A percentile compares a stretch with the other conserved stretches of the same genome.
phyloP scores from a whole-genome alignment of 2,329 filamentous ascomycete genomes.

The Neoarthrinium moseri region DNA sequence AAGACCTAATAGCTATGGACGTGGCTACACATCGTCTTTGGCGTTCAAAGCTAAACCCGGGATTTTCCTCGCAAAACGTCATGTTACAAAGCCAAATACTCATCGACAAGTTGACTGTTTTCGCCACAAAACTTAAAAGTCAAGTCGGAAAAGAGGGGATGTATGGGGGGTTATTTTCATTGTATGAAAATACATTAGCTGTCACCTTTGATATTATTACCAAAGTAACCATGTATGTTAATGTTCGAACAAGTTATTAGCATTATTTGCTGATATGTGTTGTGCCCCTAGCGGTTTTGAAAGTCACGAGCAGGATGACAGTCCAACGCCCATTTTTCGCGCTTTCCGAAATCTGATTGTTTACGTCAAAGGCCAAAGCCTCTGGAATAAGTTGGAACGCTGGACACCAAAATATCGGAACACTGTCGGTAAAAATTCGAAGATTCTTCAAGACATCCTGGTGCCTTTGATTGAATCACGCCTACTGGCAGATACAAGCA shows the following conservation, averaged over 20 bases:
- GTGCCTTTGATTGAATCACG: too few species aligned
- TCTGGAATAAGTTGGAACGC: constrained; percentile 9
- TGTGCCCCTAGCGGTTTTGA: not conserved
- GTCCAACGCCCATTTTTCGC: not conserved
- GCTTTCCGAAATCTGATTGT: constrained; percentile 1
- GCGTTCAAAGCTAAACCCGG: constrained; percentile 14
- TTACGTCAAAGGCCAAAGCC: constrained; percentile 3
- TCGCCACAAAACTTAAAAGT: constrained; percentile 8
- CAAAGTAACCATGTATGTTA: constrained; percentile 13
- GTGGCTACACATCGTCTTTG: constrained; percentile 6
- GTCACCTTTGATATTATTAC: constrained; percentile 17
- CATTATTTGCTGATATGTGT: constrained; percentile 7
- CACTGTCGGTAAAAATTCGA: too few species aligned
- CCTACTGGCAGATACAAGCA: constrained; percentile 8
- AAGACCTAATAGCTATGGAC: constrained; percentile 12
- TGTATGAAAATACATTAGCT: constrained; percentile 12
- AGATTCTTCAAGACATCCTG: too few species aligned
- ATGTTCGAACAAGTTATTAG: too few species aligned
- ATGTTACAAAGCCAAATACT: not conserved
- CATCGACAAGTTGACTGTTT: constrained; percentile 13
- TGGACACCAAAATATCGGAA: too few species aligned
- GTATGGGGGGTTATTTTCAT: constrained; percentile 12
- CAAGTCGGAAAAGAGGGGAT: constrained; percentile 2
- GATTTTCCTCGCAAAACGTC: constrained; percentile 8
- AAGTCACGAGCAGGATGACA: not conserved